A percentile compares a stretch with the other conserved stretches of the same genome.
These are phyloP conservation scores for Achaetomium macrosporum DNA, from an alignment of 2,329 filamentous ascomycete species.

Conservation along the genomic window DNA sequence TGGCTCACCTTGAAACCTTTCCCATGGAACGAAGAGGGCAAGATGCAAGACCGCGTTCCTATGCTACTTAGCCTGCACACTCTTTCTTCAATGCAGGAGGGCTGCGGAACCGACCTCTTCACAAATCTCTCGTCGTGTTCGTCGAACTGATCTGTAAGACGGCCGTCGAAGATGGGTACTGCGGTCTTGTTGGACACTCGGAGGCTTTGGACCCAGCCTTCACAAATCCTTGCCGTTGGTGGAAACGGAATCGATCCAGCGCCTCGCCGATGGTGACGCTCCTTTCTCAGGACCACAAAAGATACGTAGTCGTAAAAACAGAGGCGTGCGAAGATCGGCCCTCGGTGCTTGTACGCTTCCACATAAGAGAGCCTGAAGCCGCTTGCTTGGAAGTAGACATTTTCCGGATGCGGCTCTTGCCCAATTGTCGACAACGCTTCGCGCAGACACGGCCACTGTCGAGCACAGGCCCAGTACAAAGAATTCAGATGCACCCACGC, in stretches of 20 bases:
- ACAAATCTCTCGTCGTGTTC: neutral
- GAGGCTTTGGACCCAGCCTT: neutral
- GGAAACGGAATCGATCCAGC: neutral
- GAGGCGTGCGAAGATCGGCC: neutral
- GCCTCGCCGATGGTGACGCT: neutral
- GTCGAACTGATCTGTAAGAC: neutral
- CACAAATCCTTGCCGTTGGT: neutral
- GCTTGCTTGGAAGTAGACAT: neutral
- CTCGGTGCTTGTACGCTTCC: conserved; percentile 1
- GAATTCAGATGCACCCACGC: neutral
- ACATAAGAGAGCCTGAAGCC: neutral
- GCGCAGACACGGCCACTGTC: neutral
- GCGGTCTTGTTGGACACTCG: neutral
- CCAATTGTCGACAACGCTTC: neutral
- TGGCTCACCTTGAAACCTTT: too few relatives aligned
- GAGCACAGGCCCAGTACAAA: neutral
- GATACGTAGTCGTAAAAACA: neutral
- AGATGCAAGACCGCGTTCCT: too few relatives aligned
- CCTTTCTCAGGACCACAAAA: neutral
- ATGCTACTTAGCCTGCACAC: conserved; percentile 10
- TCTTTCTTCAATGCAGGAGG: neutral
- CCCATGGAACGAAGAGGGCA: too few relatives aligned
- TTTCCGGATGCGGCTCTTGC: neutral
- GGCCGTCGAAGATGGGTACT: neutral
- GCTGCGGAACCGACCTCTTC: neutral